These are phyloP conservation scores for Bryoglossum gracile DNA, from an alignment of 495 filamentous ascomycete species.

Conservation along the genomic window DNA sequence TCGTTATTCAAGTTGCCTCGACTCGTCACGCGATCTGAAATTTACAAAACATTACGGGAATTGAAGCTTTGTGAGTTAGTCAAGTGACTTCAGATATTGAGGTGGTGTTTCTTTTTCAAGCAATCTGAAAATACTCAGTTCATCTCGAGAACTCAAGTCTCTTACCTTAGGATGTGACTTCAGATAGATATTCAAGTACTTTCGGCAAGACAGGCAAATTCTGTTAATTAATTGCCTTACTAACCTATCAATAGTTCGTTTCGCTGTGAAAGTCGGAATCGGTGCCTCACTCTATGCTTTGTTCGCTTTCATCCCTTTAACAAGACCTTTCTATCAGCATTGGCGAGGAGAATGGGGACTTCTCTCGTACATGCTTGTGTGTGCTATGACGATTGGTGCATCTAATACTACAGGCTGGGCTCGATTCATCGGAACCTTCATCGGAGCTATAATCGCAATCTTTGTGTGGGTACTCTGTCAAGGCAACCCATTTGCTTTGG, in stretches of 20 bases:
- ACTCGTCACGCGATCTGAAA: too few species aligned
- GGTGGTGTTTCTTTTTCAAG: too few species aligned
- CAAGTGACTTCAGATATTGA: too few species aligned
- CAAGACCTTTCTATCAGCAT: constrained; percentile 70
- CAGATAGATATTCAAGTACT: too few species aligned
- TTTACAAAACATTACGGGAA: too few species aligned
- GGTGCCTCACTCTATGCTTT: constrained; percentile 83
- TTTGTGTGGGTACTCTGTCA: constrained; percentile 66
- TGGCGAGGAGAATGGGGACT: constrained; percentile 98
- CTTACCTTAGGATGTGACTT: too few species aligned
- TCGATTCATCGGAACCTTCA: constrained; percentile 79
- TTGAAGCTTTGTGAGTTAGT: too few species aligned
- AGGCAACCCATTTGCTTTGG: constrained; percentile 65
- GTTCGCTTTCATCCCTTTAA: constrained; percentile 72
- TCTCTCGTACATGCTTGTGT: constrained; percentile 95
- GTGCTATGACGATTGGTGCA: constrained; percentile 93
- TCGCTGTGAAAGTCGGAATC: constrained; percentile 85
- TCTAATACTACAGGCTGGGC: constrained; percentile 85
- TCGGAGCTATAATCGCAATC: constrained; percentile 71
- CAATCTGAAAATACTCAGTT: too few species aligned
- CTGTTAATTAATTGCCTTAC: constrained; percentile 10
- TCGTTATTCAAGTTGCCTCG: too few species aligned
- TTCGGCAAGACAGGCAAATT: neutral
- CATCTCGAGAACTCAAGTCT: too few species aligned
- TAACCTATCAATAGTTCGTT: constrained; percentile 40